Evolutionary conservation across 2,329 filamentous ascomycete species (phyloP).

Genomic region (Phialophora verrucosa): DNA sequence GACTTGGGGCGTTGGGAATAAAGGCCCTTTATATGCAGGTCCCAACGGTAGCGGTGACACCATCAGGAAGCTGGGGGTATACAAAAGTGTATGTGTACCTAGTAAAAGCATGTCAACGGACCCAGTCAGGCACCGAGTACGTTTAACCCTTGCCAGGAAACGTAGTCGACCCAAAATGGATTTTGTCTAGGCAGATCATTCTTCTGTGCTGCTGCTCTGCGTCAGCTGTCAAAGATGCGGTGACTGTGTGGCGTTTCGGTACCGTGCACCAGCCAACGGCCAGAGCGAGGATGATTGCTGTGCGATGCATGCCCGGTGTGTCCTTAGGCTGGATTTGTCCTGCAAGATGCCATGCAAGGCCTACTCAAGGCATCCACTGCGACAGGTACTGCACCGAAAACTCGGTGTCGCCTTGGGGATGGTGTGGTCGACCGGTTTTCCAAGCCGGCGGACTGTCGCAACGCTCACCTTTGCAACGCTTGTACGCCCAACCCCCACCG

Average conservation of each 20-base stretch:
- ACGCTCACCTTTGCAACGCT: not conserved
- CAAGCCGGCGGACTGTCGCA: not conserved
- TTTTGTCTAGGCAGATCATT: conserved; percentile 20
- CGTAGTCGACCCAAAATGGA: conserved; percentile 12
- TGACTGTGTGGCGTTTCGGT: conserved; percentile 32
- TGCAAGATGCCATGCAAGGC: conserved; percentile 29
- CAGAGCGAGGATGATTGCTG: conserved; percentile 7
- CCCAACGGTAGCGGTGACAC: conserved; percentile 20
- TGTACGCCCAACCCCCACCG: not conserved
- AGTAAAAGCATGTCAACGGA: conserved; percentile 6
- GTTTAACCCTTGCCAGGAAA: conserved; percentile 4
- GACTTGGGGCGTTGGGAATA: not conserved
- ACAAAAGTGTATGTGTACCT: conserved; percentile 1
- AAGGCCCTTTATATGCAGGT: conserved; percentile 28
- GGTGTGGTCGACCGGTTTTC: conserved; percentile 10
- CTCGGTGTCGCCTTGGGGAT: conserved; percentile 29
- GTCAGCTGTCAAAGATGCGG: conserved; percentile 36
- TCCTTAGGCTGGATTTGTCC: conserved; percentile 9
- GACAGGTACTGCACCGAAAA: conserved; percentile 23
- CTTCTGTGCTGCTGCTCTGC: conserved; percentile 11
- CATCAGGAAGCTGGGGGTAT: not conserved
- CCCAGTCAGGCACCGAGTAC: conserved; percentile 20
- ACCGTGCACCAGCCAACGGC: conserved; percentile 10
- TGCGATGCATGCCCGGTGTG: not conserved
- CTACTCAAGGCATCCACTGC: conserved; percentile 9